A percentile compares a stretch with the other conserved stretches of the same genome.
Conservation (phyloP, 352 stramenopile species). For the Sclerospora graminicola region DNA sequence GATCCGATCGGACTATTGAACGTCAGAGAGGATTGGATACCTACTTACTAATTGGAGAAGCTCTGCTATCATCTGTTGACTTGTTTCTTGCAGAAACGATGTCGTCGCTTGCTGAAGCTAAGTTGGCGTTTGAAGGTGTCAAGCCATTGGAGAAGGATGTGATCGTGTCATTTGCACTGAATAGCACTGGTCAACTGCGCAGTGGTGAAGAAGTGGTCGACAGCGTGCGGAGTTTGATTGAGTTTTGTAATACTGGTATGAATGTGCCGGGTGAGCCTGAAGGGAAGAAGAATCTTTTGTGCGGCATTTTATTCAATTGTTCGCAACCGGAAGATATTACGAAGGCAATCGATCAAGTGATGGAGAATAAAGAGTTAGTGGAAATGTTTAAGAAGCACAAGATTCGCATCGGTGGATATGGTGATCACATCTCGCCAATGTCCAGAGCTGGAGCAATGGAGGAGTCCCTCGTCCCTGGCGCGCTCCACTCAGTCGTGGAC, state of each 20-base stretch:
- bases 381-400: slow-evolving; percentile 21
- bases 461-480: slow-evolving; percentile 61
- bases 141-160: slow-evolving; percentile 48
- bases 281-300: slow-evolving; percentile 23
- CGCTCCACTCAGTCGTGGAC: slow-evolving; percentile 59
- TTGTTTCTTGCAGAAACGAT: slow-evolving; percentile 85
- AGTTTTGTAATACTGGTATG: slow-evolving; percentile 20
- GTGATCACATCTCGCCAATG: slow-evolving; percentile 76
- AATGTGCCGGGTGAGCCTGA: slow-evolving; percentile 10
- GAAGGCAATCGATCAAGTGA: slow-evolving; percentile 59
- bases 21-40: slow-evolving; percentile 50
- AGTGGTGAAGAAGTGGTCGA: slow-evolving; percentile 63
- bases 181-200: slow-evolving; percentile 56
- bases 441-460: slow-evolving; percentile 52
- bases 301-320: slow-evolving; percentile 88
- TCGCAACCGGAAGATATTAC: slow-evolving; percentile 86
- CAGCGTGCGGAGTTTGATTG: slow-evolving; percentile 34
- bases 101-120: slow-evolving; percentile 81
- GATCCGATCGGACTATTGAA: slow-evolving; percentile 78
- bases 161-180: slow-evolving; percentile 83
- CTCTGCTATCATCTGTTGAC: slow-evolving; percentile 73
- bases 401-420: slow-evolving; percentile 72
- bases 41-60: slow-evolving; percentile 70
- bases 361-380: slow-evolving; percentile 14
- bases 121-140: slow-evolving; percentile 75